Base-by-base conservation (phyloP, 768 basidiomycete species). In the Macrolepiota fuliginosa region DNA sequence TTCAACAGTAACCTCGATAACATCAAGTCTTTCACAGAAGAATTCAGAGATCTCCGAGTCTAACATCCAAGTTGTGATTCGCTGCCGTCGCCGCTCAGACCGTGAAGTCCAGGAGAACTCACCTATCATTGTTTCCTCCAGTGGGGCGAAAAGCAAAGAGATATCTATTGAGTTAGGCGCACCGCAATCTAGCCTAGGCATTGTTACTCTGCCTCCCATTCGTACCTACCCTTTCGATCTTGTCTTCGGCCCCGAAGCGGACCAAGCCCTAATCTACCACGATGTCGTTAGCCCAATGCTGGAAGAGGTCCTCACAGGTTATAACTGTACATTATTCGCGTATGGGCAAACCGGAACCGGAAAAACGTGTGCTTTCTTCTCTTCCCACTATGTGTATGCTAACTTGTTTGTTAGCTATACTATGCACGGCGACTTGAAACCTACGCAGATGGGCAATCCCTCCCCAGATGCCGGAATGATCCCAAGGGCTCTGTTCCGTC, bases 331-430 rank as follows among this genome's bases (percentile, higher is more conserved):
- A 0, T 79, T 99, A 22, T 98, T 98, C 74, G 96, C 96, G 3
- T 99, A 99, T 71, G 97, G 97, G 1, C 97, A 98, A 73, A 98
- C 97, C 0, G 97, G 97, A 0, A 98, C 97, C 0, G 97, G 97
- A 22, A 99, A 99, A 78, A 98, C 97, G 94, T 97, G 72, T 67
- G 92, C 79, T 3, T 15, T 24, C 32, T 50, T 27, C n/a, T 45
- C 54, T 61, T 22, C 51, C 17, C 51, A 56, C 1, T 45, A 49
- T 17, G 53, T 54, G 42, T 24, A 59, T 56, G 24, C 65, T 55
- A 25, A 53, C 40, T 25, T 12, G 40, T 66, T 35, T 24, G 37
- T 15, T 56, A 92, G 89, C 47, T 91, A 95, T 70, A 99, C 97
- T 2, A 99, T 98, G 97, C 95, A 98, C 75, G 97, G 97, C 15